These are phyloP conservation scores for Corynespora cassiicola DNA, from an alignment of 2,329 filamentous ascomycete genomes.

Conservation along the genomic window DNA sequence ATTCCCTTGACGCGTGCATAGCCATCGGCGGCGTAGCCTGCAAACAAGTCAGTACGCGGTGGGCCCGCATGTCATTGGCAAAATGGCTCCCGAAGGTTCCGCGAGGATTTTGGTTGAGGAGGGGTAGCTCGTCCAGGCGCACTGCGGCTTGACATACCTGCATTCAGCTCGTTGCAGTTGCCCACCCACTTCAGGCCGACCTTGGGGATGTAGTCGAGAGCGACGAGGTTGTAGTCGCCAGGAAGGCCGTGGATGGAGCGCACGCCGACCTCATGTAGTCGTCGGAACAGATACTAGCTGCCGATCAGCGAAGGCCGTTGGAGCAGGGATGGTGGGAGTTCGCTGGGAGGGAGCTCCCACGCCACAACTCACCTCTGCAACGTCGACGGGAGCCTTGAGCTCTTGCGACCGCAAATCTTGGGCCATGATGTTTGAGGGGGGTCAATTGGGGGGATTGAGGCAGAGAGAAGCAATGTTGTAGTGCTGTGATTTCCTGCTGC, in stretches of 20 bases:
- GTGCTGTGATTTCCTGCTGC: slow-evolving; percentile 6
- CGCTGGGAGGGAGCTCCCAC: slow-evolving; percentile 1
- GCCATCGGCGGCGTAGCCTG: slow-evolving; percentile 55
- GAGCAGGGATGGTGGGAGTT: slow-evolving; percentile 4
- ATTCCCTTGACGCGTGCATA: slow-evolving; percentile 56
- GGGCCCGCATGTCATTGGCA: slow-evolving; percentile 10
- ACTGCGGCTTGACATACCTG: slow-evolving; percentile 45
- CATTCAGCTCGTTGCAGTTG: slow-evolving; percentile 68
- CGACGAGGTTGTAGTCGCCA: slow-evolving; percentile 53
- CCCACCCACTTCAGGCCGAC: slow-evolving; percentile 64
- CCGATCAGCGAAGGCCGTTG: slow-evolving; percentile 13
- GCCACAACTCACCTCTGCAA: slow-evolving; percentile 57
- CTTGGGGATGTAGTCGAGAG: slow-evolving; percentile 64
- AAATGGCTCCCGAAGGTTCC: slow-evolving; percentile 11
- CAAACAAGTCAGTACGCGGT: background rate
- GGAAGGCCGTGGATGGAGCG: slow-evolving; percentile 55
- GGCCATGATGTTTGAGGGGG: slow-evolving; percentile 33
- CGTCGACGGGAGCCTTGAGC: slow-evolving; percentile 57
- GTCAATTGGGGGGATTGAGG: slow-evolving; percentile 4
- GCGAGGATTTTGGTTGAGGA: slow-evolving; percentile 9
- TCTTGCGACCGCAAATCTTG: slow-evolving; percentile 49
- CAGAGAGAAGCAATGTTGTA: slow-evolving; percentile 7
- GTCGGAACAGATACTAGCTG: slow-evolving; percentile 44
- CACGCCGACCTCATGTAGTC: slow-evolving; percentile 53
- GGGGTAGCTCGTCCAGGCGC: slow-evolving; percentile 7